phyloP scores from a whole-genome alignment of 1,284 basidiomycete species.

The Taiwanofungus camphoratus region DNA sequence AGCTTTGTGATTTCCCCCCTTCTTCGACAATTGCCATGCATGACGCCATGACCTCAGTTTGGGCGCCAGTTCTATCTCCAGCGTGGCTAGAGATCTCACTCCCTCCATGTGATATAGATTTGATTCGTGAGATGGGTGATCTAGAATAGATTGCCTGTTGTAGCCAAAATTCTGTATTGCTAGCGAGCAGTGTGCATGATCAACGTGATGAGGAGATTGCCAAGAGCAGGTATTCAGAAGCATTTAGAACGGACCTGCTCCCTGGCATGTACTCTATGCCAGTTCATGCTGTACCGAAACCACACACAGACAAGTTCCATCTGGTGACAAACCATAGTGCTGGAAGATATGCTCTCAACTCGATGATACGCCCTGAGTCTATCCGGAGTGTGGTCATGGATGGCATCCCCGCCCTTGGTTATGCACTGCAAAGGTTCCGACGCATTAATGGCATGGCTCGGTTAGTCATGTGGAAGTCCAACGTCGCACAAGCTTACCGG shows the following conservation, averaged over 20 bases:
- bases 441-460: not conserved
- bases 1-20: too few relatives aligned
- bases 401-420: slow-evolving; percentile 17
- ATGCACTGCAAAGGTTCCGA: slow-evolving; percentile 6
- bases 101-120: too few relatives aligned
- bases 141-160: too few relatives aligned
- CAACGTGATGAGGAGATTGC: not conserved
- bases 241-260: slow-evolving; percentile 32
- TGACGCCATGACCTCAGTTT: too few relatives aligned
- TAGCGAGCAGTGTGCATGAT: too few relatives aligned
- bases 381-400: slow-evolving; percentile 9
- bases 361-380: slow-evolving; percentile 26
- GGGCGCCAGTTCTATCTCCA: too few relatives aligned
- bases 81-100: too few relatives aligned
- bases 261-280: slow-evolving; percentile 44
- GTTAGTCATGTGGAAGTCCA: not conserved
- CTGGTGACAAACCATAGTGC: slow-evolving; percentile 36
- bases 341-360: slow-evolving; percentile 31
- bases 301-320: slow-evolving; percentile 28
- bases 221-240: slow-evolving; percentile 27
- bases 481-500: slow-evolving; percentile 31
- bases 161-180: too few relatives aligned
- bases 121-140: too few relatives aligned
- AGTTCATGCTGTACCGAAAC: slow-evolving; percentile 35
- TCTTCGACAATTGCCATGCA: too few relatives aligned